A percentile compares a stretch with the other conserved stretches of the same genome.
Conservation (phyloP, 208 protist species). For the Histomonas meleagridis region DNA sequence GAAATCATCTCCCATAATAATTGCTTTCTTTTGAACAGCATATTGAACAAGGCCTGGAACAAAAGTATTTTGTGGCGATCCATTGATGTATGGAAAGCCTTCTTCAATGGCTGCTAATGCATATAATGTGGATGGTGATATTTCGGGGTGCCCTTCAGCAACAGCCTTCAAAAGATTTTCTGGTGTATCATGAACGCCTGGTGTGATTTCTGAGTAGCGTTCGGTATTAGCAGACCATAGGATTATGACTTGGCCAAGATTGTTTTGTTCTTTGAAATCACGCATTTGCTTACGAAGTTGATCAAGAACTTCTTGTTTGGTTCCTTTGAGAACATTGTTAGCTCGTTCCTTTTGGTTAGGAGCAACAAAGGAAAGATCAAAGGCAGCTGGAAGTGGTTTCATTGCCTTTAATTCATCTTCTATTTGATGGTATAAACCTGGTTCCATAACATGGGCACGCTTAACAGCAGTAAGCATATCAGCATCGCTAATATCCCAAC, state of each 20-base stretch:
- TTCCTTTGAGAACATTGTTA: constrained; percentile 76
- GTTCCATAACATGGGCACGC: constrained; percentile 73
- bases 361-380: constrained; percentile 89
- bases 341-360: constrained; percentile 85
- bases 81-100: constrained; percentile 85
- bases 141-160: constrained; percentile 58
- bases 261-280: constrained; percentile 63
- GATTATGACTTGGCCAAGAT: constrained; percentile 84
- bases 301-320: constrained; percentile 75
- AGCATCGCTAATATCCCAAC: constrained; percentile 86
- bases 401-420: constrained; percentile 67
- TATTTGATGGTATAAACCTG: constrained; percentile 68
- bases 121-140: constrained; percentile 84
- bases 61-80: constrained; percentile 95
- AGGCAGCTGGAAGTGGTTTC: constrained; percentile 77
- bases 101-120: constrained; percentile 86
- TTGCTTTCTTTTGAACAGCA: constrained; percentile 55
- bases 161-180: constrained; percentile 78
- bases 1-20: constrained; percentile 93
- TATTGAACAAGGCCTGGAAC: constrained; percentile 64
- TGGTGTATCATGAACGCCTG: constrained; percentile 80
- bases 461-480: constrained; percentile 81
- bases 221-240: constrained; percentile 97
- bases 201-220: constrained; percentile 71
- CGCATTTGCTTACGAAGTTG: constrained; percentile 80